Conservation (phyloP, 2,329 filamentous ascomycete species). For the Exophiala dermatitidis region DNA sequence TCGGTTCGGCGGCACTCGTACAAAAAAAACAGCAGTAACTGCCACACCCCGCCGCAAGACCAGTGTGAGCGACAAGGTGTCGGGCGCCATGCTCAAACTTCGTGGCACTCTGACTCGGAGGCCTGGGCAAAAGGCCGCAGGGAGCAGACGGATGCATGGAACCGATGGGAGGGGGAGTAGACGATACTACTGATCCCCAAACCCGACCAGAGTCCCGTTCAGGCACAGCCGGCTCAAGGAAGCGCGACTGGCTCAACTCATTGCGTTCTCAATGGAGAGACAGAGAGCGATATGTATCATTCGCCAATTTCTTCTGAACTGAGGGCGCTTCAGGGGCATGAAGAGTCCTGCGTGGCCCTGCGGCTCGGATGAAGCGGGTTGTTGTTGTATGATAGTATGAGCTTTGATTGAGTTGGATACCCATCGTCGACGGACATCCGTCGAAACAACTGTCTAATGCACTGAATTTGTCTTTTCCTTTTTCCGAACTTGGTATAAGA, state of each 20-base stretch:
- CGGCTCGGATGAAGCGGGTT: not conserved
- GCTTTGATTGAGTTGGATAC: constrained; percentile 10
- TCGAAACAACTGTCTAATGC: no score
- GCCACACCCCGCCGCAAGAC: constrained; percentile 55
- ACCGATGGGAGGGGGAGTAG: constrained; percentile 56
- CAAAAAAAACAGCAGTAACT: constrained; percentile 4
- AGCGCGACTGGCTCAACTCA: constrained; percentile 10
- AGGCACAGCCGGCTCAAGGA: not conserved
- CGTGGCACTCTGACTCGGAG: constrained; percentile 61
- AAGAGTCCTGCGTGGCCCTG: not conserved
- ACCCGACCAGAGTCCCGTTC: not conserved
- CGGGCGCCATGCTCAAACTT: constrained; percentile 66
- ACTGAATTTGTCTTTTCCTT: constrained; percentile 3
- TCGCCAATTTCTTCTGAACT: constrained; percentile 7
- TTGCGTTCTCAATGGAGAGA: constrained; percentile 16
- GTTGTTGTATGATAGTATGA: constrained; percentile 9
- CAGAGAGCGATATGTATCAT: constrained; percentile 12
- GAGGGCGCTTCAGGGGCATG: not conserved
- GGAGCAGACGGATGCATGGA: constrained; percentile 65
- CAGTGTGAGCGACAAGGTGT: constrained; percentile 68
- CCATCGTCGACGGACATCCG: not conserved
- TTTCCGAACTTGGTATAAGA: constrained; percentile 43
- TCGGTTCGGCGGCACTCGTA: constrained; percentile 8
- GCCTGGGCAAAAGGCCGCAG: constrained; percentile 68
- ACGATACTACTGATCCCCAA: constrained; percentile 22